phyloP scores from a whole-genome alignment of 805 yeast species.

The Helenozyma rhizophorensis region DNA sequence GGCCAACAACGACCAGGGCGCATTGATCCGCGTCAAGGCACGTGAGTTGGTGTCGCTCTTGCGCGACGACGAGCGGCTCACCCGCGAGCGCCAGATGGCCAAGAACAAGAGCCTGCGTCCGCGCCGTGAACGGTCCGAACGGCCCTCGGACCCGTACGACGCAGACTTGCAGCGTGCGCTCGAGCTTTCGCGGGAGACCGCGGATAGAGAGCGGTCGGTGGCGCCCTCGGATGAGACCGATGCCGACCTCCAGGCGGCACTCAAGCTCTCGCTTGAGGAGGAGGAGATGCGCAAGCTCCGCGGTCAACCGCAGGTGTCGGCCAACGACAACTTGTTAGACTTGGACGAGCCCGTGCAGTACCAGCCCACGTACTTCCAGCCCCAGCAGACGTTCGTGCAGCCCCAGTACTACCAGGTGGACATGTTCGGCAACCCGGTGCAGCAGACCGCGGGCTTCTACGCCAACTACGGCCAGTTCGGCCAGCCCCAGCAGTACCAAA shows the following conservation, averaged over 20 bases:
- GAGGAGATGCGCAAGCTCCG: constrained; percentile 58
- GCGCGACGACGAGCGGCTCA: constrained; percentile 75
- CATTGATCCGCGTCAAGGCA: constrained; percentile 80
- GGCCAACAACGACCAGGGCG: constrained; percentile 78
- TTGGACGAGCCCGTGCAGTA: constrained; percentile 34
- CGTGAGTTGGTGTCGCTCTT: constrained; percentile 79
- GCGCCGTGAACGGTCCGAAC: constrained; percentile 1
- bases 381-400: constrained; percentile 18
- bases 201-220: constrained; percentile 69
- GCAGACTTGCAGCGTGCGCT: constrained; percentile 76
- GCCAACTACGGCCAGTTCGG: constrained; percentile 26
- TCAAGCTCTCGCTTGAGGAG: constrained; percentile 70
- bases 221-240: constrained; percentile 49
- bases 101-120: constrained; percentile 1
- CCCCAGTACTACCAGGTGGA: constrained; percentile 53
- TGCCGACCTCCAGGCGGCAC: constrained; percentile 64
- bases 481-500: constrained; percentile 29
- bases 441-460: constrained; percentile 49
- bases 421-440: constrained; percentile 65
- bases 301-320: constrained; percentile 23
- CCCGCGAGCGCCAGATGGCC: constrained; percentile 58
- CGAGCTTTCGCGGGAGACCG: constrained; percentile 75
- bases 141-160: constrained; percentile 47
- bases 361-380: constrained; percentile 13
- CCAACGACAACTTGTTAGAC: constrained; percentile 48